Percentiles rank a stretch among this genome's conserved stretches.
Evolutionary conservation across 768 basidiomycete genomes (phyloP).

Genomic region (Pleurotus citrinopileatus): DNA sequence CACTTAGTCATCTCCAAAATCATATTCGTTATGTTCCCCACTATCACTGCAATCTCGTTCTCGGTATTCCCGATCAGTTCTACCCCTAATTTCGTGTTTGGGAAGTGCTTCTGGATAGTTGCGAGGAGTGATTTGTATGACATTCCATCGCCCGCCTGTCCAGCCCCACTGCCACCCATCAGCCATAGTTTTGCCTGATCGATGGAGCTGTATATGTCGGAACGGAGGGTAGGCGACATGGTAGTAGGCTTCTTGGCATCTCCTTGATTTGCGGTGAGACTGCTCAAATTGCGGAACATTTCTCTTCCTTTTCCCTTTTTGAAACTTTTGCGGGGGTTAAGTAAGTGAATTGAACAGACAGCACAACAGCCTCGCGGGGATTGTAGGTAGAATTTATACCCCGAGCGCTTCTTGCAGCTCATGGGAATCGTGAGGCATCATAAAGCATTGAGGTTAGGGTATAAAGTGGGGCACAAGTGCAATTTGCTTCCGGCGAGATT

Average conservation of each 20-base stretch:
- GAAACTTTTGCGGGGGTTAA: neutral
- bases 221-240: slow-evolving; percentile 46
- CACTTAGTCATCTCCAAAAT: slow-evolving; percentile 52
- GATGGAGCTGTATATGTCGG: slow-evolving; percentile 47
- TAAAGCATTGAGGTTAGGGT: neutral
- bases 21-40: slow-evolving; percentile 55
- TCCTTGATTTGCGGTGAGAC: slow-evolving; percentile 24
- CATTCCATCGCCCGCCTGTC: slow-evolving; percentile 54
- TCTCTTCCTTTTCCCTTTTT: neutral
- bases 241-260: slow-evolving; percentile 34
- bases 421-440: slow-evolving; percentile 37
- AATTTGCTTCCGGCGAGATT: neutral
- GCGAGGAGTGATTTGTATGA: slow-evolving; percentile 43
- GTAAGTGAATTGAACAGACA: too few species aligned
- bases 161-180: slow-evolving; percentile 29
- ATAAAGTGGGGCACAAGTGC: neutral
- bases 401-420: slow-evolving; percentile 20
- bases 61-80: slow-evolving; percentile 46
- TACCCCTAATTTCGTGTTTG: slow-evolving; percentile 39
- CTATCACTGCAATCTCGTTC: slow-evolving; percentile 44
- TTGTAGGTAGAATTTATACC: neutral
- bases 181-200: slow-evolving; percentile 48
- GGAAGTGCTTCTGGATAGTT: slow-evolving; percentile 49
- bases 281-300: slow-evolving; percentile 48
- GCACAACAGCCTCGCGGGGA: neutral